phyloP scores from a whole-genome alignment of 805 yeast species.

The Schizosaccharomyces pombe region DNA sequence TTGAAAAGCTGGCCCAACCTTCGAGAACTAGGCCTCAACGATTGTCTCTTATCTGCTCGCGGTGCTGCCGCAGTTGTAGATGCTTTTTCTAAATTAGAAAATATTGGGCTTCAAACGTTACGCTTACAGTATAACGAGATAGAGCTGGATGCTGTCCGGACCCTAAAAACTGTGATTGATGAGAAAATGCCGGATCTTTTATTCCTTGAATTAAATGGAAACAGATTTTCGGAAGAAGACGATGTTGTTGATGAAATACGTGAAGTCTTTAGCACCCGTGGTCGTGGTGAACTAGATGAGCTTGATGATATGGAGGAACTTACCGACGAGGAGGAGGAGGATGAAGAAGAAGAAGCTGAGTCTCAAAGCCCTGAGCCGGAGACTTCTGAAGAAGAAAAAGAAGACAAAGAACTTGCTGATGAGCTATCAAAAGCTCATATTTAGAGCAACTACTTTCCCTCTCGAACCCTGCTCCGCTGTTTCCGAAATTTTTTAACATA shows the following conservation, averaged over 20 bases:
- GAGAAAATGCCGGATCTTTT: slow-evolving; percentile 36
- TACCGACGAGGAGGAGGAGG: slow-evolving; percentile 46
- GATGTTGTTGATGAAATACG: slow-evolving; percentile 37
- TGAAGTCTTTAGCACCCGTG: slow-evolving; percentile 43
- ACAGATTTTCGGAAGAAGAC: slow-evolving; percentile 73
- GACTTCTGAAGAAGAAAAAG: slow-evolving; percentile 33
- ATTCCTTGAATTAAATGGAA: slow-evolving; percentile 71
- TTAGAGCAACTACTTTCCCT: neutral
- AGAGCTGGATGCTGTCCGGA: slow-evolving; percentile 36
- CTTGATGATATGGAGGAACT: slow-evolving; percentile 83
- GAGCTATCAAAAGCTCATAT: neutral
- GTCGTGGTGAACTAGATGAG: slow-evolving; percentile 69
- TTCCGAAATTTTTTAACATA: too few relatives aligned
- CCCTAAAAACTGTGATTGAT: slow-evolving; percentile 30
- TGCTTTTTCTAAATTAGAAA: slow-evolving; percentile 10
- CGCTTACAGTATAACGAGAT: slow-evolving; percentile 79
- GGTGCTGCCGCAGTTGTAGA: slow-evolving; percentile 28
- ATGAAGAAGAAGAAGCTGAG: slow-evolving; percentile 33
- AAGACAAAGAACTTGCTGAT: neutral
- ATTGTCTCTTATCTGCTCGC: slow-evolving; percentile 56
- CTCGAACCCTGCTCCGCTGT: too few relatives aligned
- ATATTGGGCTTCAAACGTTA: slow-evolving; percentile 29
- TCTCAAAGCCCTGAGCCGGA: too few relatives aligned
- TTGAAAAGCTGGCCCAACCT: slow-evolving; percentile 42
- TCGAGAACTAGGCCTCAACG: slow-evolving; percentile 64